Conservation (phyloP, 78 protist species). For the Speleostelium caveatum region DNA sequence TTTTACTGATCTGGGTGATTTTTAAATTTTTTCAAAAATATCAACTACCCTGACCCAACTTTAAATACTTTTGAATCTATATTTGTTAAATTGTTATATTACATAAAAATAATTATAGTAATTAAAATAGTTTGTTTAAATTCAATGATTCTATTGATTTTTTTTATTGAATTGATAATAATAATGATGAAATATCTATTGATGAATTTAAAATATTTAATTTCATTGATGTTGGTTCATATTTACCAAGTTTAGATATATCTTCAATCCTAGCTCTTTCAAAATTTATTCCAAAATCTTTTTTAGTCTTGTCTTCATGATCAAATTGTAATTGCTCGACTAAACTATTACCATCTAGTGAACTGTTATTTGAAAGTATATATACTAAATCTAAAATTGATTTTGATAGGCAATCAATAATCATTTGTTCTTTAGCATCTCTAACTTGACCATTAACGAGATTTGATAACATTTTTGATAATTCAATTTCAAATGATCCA, state of each 20-base stretch:
- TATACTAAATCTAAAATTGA: background rate
- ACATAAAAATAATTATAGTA: too few species aligned
- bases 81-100: too few species aligned
- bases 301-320: background rate
- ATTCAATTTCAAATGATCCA: constrained; percentile 4
- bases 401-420: background rate
- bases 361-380: constrained; percentile 1
- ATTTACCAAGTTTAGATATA: background rate
- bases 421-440: background rate
- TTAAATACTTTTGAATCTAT: too few species aligned
- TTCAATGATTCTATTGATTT: too few species aligned
- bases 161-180: background rate
- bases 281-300: constrained; percentile 1
- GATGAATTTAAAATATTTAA: constrained; percentile 14
- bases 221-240: background rate
- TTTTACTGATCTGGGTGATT: too few species aligned
- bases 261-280: background rate
- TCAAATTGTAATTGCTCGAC: background rate
- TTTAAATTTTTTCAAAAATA: too few species aligned
- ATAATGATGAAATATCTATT: background rate
- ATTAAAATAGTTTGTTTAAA: too few species aligned
- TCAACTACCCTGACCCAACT: too few species aligned
- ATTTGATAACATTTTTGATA: background rate
- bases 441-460: background rate
- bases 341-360: background rate